These are phyloP conservation scores for Ilex asprella DNA, from an alignment of 257 asterid genomes.

Conservation along the genomic window DNA sequence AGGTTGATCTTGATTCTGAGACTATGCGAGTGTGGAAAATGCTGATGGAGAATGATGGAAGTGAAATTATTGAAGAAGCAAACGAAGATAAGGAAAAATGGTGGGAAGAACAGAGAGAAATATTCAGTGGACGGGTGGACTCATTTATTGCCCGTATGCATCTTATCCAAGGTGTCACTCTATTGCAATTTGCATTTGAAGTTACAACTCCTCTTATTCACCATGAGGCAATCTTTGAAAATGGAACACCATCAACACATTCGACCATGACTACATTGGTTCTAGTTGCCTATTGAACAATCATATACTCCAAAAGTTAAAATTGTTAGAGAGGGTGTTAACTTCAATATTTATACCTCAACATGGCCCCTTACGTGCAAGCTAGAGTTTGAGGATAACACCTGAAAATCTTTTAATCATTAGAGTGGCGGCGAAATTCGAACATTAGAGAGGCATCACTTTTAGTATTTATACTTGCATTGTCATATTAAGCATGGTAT, in stretches of 20 bases:
- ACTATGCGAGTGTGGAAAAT: slow-evolving; percentile 26
- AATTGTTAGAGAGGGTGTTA: too few species aligned
- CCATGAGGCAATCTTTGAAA: not conserved
- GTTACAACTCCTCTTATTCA: not conserved
- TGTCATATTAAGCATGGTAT: not conserved
- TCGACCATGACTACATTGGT: too few species aligned
- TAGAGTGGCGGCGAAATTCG: too few species aligned
- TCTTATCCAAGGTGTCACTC: slow-evolving; percentile 34
- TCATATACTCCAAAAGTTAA: too few species aligned
- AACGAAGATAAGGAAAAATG: slow-evolving; percentile 19
- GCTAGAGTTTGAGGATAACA: too few species aligned
- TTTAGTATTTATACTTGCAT: too few species aligned
- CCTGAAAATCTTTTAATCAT: too few species aligned
- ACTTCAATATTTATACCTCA: too few species aligned
- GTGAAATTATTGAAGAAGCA: slow-evolving; percentile 11
- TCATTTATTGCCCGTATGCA: slow-evolving; percentile 29
- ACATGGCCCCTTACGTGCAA: too few species aligned
- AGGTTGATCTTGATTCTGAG: slow-evolving; percentile 34
- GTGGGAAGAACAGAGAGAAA: slow-evolving; percentile 23
- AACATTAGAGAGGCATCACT: too few species aligned
- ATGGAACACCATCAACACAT: not conserved
- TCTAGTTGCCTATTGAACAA: too few species aligned
- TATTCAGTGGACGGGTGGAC: slow-evolving; percentile 13
- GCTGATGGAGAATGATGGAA: slow-evolving; percentile 20
- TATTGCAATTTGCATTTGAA: slow-evolving; percentile 7